These are phyloP conservation scores for Thinopyrum elongatum DNA, from an alignment of 176 grass and related monocot genomes.

Conservation along the genomic window DNA sequence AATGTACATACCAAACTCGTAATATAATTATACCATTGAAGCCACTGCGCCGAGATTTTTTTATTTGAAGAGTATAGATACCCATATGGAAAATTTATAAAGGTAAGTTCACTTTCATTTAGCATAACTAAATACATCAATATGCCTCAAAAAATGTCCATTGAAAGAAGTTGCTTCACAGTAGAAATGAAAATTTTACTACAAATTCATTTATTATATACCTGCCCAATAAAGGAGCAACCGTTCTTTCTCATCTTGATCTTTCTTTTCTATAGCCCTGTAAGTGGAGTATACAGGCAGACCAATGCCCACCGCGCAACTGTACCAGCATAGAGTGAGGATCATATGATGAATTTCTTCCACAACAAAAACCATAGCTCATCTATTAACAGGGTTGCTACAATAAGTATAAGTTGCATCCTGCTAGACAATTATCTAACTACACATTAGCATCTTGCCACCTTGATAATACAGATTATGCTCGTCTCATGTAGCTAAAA, in stretches of 20 bases:
- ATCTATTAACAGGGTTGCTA: not conserved
- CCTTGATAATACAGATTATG: slow-evolving; percentile 11
- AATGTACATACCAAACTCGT: not conserved
- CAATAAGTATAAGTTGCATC: not conserved
- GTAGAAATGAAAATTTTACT: not conserved
- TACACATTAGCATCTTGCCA: slow-evolving; percentile 7
- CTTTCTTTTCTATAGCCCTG: slow-evolving; percentile 96
- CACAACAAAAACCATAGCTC: not conserved
- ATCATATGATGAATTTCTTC: not conserved
- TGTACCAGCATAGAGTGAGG: slow-evolving; percentile 43
- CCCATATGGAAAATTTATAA: not conserved
- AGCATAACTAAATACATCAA: not conserved
- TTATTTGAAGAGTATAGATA: not conserved
- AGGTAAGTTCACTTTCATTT: not conserved
- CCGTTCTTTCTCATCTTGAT: slow-evolving; percentile 72
- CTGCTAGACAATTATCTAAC: not conserved
- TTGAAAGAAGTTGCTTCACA: not conserved
- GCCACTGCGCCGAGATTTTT: not conserved
- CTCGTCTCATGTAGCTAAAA: not conserved
- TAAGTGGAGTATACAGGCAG: slow-evolving; percentile 91
- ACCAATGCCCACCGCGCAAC: slow-evolving; percentile 82
- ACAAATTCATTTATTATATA: slow-evolving; percentile 27
- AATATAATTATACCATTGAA: slow-evolving; percentile 1
- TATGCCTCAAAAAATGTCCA: not conserved
- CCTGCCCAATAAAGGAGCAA: slow-evolving; percentile 97